A percentile compares a stretch with the other conserved stretches of the same genome.
Evolutionary conservation across 2,329 filamentous ascomycete species (phyloP).

Genomic region (Cladosporium phlei): DNA sequence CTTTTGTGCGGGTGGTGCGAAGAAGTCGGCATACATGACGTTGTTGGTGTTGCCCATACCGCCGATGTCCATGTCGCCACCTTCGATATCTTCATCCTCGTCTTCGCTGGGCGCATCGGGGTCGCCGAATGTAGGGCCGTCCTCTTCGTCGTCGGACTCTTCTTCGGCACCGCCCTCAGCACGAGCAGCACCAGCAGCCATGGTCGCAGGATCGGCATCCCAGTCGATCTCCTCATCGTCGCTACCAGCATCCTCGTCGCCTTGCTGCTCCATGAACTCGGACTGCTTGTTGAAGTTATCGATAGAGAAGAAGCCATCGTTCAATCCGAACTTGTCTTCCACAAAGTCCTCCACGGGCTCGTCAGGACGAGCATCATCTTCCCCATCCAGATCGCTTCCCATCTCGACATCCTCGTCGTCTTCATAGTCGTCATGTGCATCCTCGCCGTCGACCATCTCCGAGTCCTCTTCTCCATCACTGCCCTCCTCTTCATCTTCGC

Average conservation of each 20-base stretch:
- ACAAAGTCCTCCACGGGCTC: conserved; percentile 54
- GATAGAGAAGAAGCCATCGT: conserved; percentile 97
- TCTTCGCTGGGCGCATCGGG: conserved; percentile 68
- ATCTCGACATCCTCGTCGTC: conserved; percentile 41
- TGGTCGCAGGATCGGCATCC: conserved; percentile 67
- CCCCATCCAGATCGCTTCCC: conserved; percentile 33
- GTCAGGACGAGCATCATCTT: conserved; percentile 47
- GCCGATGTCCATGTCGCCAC: conserved; percentile 50
- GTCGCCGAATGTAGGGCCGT: conserved; percentile 78
- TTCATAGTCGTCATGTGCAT: conserved; percentile 35
- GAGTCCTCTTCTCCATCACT: conserved; percentile 33
- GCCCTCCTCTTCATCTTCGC: conserved; percentile 32
- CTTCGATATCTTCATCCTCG: conserved; percentile 52
- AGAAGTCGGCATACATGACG: conserved; percentile 89
- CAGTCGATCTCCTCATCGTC: conserved; percentile 88
- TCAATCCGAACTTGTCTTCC: conserved; percentile 76
- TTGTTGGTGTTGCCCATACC: conserved; percentile 74
- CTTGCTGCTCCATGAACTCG: conserved; percentile 81
- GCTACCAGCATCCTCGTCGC: conserved; percentile 71
- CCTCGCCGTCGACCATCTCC: conserved; percentile 28
- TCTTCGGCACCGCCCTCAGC: conserved; percentile 33
- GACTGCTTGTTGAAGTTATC: conserved; percentile 95
- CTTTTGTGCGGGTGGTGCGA: conserved; percentile 77
- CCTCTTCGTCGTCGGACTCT: conserved; percentile 60
- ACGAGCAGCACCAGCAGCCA: conserved; percentile 29